Evolutionary conservation across 2,329 filamentous ascomycete genomes (phyloP), one percentile per base, ranked within the genome.

Genomic region (Xylariaceae sp.): DNA sequence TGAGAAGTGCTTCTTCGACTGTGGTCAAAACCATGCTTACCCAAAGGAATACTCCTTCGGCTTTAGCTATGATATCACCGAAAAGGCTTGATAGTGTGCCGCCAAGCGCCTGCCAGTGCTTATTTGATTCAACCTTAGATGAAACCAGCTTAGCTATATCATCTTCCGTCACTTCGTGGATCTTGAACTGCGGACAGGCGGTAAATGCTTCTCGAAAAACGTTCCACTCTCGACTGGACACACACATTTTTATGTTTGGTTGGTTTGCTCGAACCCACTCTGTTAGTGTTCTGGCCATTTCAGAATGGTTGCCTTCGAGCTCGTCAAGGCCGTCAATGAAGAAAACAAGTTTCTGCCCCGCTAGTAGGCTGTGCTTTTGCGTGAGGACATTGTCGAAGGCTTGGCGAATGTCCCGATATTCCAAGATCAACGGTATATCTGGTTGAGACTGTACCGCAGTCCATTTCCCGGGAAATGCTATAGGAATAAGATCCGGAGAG

Each of bases 261-360:
- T n/a, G 44, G 6, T 47, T 47, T 47, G 20, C 23, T 37, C n/a
- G 37, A 10, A 29, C 19, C 44, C 44, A 47, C 32, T 37, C 23
- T 10, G 32, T 37, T 2, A 47, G 44, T 20, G 18, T n/a, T 18
- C 32, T 6, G 10, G 32, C 5, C 44, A 47, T 47, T 20, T 26
- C 14, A 3, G 19, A 18, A 14, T 26, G 44, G 18, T 37, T 19
- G 10, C 44, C 44, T 20, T 47, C 26, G 5, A 37, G 32, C 10
- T 47, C 44, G n/a, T 47, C 44, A 3, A 47, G 32, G 16, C 44
- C 44, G n/a, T 47, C 44, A 12, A 47, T 37, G 26, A 47, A 47
- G 44, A 47, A 47, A 9, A 16, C 23, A 37, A 47, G 37, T 20
- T 10, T 4, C 12, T 37, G 6, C 32, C 5, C 6, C 5, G 32